Evolutionary conservation across 2,329 filamentous ascomycete genomes (phyloP), one percentile per base, ranked within the genome.

Genomic region (Paecilomyces variotii): DNA sequence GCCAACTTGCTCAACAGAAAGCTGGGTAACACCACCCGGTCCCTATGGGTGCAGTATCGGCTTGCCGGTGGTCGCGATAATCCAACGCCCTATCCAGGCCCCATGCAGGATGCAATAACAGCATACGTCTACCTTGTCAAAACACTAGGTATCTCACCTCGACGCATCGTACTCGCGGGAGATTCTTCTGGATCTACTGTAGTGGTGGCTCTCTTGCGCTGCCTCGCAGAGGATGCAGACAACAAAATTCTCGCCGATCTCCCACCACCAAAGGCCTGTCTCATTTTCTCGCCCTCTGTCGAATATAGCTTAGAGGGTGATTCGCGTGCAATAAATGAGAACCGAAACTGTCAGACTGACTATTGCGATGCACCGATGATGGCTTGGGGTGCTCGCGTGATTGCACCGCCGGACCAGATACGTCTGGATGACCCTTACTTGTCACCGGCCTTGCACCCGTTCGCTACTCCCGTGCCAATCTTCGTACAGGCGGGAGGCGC

Each of bases 41-140:
- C 55, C 4, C 27, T 56, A 14, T 56, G 55, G 55, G 28, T 39
- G 5, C 55, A 56, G 7, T 50, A 56, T 50, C 55, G 55, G n/a
- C 45, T 51, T 55, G 19, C 19, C 24, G 54, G 54, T 25, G 32
- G 27, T 34, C n/a, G 12, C 12, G 7, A 26, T 6, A 45, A 55
- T 12, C 12, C 58, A 45, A 60, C 55, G 26, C 56, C 59, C 2
- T 67, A 61, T 39, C 64, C 65, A 0, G 65, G 58, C 7, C 62
- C 64, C 10, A 60, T 67, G 35, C 65, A 66, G 63, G 65, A 67
- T 26, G 63, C 64, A n/a, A 56, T 67, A 27, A 62, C 65, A 1
- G 60, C 64, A 7, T 67, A 67, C 45, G 19, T 60, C 28, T 65
- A 66, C 26, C 61, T 67, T 24, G 49, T 66, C 19, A 56, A 61